phyloP scores from a whole-genome alignment of 148 eudicot species.

The Vaccinium myrtillus region DNA sequence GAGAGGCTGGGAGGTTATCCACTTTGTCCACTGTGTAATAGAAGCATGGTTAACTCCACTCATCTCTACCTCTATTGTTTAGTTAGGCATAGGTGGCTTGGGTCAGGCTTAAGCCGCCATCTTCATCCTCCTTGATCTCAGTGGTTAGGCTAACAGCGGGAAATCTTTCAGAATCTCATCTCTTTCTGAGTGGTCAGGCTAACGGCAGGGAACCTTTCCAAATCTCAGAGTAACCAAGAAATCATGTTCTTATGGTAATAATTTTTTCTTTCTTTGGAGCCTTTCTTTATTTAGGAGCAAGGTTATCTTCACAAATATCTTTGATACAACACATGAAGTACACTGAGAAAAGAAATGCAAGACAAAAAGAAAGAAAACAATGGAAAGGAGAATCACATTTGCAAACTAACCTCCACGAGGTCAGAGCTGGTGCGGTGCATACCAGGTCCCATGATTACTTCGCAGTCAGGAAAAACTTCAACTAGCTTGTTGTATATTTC shows the following conservation, averaged over 20 bases:
- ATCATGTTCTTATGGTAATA: background rate
- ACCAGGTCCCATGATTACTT: constrained; percentile 94
- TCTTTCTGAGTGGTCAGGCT: background rate
- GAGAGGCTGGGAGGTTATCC: background rate
- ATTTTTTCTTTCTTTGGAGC: background rate
- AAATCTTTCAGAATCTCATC: background rate
- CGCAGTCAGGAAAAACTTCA: constrained; percentile 83
- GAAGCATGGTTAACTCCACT: background rate
- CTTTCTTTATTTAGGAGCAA: background rate
- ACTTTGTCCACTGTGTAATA: background rate
- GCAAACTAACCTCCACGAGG: constrained; percentile 77
- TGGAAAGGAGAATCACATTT: constrained; percentile 1
- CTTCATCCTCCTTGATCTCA: background rate
- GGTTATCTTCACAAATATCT: background rate
- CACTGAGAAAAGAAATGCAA: background rate
- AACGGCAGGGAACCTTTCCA: background rate
- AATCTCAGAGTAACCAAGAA: background rate
- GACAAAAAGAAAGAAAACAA: background rate
- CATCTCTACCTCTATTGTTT: background rate
- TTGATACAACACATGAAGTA: background rate
- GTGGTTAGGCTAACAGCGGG: background rate
- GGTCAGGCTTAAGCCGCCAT: background rate
- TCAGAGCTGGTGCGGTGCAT: constrained; percentile 88
- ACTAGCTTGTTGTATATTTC: constrained; percentile 85
- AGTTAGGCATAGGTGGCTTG: background rate